Evolutionary conservation across 768 basidiomycete species (phyloP).

Genomic region (Hirschioporus abietinus): DNA sequence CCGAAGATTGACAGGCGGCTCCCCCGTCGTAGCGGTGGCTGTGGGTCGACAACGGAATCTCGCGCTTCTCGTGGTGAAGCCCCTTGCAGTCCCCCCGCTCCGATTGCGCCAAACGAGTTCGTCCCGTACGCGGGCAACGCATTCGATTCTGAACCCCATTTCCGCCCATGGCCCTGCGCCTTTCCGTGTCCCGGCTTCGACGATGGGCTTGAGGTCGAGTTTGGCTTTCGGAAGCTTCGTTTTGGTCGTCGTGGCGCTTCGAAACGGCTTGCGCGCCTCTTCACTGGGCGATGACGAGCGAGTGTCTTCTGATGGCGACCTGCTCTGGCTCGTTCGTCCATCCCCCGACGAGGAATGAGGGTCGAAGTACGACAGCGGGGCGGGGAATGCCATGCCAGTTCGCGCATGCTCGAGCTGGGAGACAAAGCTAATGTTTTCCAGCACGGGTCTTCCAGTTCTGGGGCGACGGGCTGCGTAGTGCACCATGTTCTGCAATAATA

Average conservation of each 20-base stretch:
- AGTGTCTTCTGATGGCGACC: too few relatives aligned
- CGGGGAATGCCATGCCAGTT: constrained; percentile 73
- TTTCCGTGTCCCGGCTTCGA: neutral
- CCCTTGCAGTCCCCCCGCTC: too few relatives aligned
- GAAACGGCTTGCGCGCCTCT: constrained; percentile 7
- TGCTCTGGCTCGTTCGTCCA: too few relatives aligned
- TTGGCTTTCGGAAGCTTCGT: neutral
- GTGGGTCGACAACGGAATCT: too few relatives aligned
- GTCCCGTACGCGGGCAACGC: too few relatives aligned
- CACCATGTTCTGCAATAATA: constrained; percentile 66
- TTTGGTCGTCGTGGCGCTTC: constrained; percentile 6
- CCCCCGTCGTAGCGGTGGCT: too few relatives aligned
- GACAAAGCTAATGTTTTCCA: constrained; percentile 19
- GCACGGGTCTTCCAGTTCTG: constrained; percentile 38
- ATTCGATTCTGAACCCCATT: too few relatives aligned
- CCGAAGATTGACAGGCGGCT: too few relatives aligned
- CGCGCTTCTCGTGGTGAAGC: too few relatives aligned
- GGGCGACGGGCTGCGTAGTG: constrained; percentile 42
- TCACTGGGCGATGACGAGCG: neutral
- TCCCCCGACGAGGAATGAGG: too few relatives aligned
- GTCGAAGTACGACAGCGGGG: constrained; percentile 53
- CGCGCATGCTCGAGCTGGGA: constrained; percentile 31
- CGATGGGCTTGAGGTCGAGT: neutral
- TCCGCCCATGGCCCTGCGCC: neutral
- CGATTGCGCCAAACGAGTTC: too few relatives aligned